Percentiles rank a stretch among this genome's conserved stretches.
These are phyloP conservation scores for Proliferodiscus dingleyae DNA, from an alignment of 2,329 filamentous ascomycete genomes.

Conservation along the genomic window DNA sequence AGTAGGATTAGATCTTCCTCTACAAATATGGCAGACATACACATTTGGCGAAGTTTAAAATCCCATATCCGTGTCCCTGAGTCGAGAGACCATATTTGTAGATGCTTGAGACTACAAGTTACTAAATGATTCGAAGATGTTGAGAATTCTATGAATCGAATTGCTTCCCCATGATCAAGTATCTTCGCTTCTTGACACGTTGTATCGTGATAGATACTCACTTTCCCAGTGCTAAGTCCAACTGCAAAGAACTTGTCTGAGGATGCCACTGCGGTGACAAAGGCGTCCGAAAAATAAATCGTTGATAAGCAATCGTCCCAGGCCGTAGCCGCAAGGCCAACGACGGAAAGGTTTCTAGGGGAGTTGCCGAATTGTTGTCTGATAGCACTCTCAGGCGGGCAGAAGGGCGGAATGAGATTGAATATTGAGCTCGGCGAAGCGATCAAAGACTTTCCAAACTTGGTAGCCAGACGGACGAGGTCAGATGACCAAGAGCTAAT, in stretches of 20 bases:
- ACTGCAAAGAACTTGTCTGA: neutral
- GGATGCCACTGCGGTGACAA: neutral
- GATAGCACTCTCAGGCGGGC: conserved; percentile 5
- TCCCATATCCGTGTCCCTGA: too few relatives aligned
- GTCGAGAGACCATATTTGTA: too few relatives aligned
- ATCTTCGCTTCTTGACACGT: conserved; percentile 19
- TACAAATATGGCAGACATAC: too few relatives aligned
- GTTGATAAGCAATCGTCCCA: conserved; percentile 3
- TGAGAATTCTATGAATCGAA: too few relatives aligned
- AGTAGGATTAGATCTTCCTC: conserved; percentile 9
- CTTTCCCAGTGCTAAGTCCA: neutral
- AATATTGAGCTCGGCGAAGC: conserved; percentile 7
- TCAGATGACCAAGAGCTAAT: conserved; percentile 26
- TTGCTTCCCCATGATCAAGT: neutral
- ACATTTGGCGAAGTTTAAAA: too few relatives aligned
- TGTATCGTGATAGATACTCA: conserved; percentile 21
- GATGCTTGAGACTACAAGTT: too few relatives aligned
- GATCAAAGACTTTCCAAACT: conserved; percentile 7
- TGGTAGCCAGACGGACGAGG: conserved; percentile 6
- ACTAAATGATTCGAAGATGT: too few relatives aligned
- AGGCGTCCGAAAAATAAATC: neutral
- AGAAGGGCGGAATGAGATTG: conserved; percentile 11
- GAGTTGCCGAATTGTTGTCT: neutral
- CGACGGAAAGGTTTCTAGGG: neutral
- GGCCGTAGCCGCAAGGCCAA: neutral